These are phyloP conservation scores for Cantharellus cinnabarinus DNA, from an alignment of 768 basidiomycete species.

Conservation along the genomic window DNA sequence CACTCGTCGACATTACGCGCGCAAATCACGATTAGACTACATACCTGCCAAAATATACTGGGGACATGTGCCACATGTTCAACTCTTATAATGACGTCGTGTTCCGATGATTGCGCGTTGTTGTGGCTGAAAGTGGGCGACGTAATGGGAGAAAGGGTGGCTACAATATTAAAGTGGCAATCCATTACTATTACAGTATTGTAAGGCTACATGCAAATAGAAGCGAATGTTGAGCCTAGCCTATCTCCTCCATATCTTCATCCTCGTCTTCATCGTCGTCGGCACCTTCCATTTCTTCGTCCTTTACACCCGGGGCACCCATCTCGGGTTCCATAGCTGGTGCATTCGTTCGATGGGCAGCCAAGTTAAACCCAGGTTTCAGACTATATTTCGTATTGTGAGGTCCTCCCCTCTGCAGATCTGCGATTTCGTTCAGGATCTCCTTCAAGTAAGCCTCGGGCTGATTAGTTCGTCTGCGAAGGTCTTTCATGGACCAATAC, in stretches of 20 bases:
- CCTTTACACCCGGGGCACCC: not conserved
- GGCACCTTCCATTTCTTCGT: slow-evolving; percentile 4
- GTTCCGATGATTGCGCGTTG: no score
- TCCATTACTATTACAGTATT: not conserved
- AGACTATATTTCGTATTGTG: slow-evolving; percentile 1
- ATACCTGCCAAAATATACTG: no score
- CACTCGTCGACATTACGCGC: no score
- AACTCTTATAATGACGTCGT: no score
- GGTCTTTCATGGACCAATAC: slow-evolving; percentile 19
- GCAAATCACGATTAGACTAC: no score
- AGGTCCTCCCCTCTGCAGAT: slow-evolving; percentile 12
- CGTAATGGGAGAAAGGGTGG: not conserved
- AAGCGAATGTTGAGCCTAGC: not conserved
- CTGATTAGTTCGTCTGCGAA: slow-evolving; percentile 15
- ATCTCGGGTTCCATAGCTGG: not conserved
- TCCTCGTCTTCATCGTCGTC: slow-evolving; percentile 6
- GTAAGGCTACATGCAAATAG: not conserved
- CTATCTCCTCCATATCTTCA: slow-evolving; percentile 6
- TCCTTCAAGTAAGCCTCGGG: slow-evolving; percentile 17
- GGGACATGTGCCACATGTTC: no score
- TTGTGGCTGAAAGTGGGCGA: not conserved
- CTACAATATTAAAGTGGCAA: not conserved
- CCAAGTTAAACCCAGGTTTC: slow-evolving; percentile 1
- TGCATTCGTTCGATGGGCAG: slow-evolving; percentile 1
- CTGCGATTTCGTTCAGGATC: slow-evolving; percentile 14